Conservation (phyloP, 257 asterid genomes). For the Oldenlandia corymbosa region DNA sequence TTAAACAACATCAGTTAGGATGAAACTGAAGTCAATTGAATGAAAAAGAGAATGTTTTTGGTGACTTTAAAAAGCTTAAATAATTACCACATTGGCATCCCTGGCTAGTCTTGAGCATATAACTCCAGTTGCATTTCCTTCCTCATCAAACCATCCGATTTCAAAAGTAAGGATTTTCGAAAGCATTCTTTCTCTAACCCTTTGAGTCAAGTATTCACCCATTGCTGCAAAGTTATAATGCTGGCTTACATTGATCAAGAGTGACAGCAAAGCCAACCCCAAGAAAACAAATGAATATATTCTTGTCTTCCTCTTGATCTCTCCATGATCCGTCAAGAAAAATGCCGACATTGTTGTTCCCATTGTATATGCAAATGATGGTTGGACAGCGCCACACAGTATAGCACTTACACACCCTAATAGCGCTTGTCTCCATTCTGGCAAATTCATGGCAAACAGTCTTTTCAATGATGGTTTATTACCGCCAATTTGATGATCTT, state of each 20-base stretch:
- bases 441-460: constrained; percentile 70
- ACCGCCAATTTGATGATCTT: too few species aligned
- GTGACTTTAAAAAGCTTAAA: too few species aligned
- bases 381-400: constrained; percentile 75
- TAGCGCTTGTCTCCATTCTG: constrained; percentile 78
- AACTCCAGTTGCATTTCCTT: constrained; percentile 73
- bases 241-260: constrained; percentile 49
- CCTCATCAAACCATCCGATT: constrained; percentile 82
- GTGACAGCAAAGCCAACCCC: constrained; percentile 65
- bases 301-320: constrained; percentile 49
- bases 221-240: constrained; percentile 82
- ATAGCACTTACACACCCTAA: constrained; percentile 55
- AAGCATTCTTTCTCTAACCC: constrained; percentile 72
- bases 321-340: constrained; percentile 45
- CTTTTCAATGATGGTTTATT: constrained; percentile 63
- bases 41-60: too few species aligned
- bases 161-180: constrained; percentile 85
- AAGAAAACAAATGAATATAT: constrained; percentile 48
- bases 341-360: constrained; percentile 68
- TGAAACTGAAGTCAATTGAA: not conserved
- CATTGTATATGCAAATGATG: constrained; percentile 60
- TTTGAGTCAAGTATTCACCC: constrained; percentile 82
- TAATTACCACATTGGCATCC: constrained; percentile 78
- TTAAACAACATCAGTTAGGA: too few species aligned
- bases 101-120: constrained; percentile 80